Evolutionary conservation across 176 grass and related monocot species (phyloP), one percentile per base, ranked within the genome.

Genomic region (Thinopyrum elongatum): DNA sequence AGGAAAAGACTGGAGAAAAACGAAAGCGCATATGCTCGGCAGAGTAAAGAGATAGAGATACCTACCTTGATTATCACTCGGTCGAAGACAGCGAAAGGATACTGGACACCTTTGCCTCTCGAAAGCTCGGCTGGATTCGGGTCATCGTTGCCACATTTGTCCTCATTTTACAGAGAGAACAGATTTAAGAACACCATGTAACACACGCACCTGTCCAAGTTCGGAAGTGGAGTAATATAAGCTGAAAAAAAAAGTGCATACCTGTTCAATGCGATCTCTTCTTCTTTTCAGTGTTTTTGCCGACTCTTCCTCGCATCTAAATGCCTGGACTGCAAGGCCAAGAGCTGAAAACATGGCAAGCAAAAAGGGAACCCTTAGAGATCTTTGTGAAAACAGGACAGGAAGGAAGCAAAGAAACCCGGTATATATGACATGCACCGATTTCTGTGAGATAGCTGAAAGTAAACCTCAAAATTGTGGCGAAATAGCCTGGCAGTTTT

Each of bases 51-150:
- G 41, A 46, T 0, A 46, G 57, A 67, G 84, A 62, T 62, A 0
- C 59, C 59, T 92, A 91, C 95, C 95, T 97, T 97, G 82, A 97
- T 97, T 74, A 93, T 79, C 70, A 97, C 92, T n/a, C 67, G 70
- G 74, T 94, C 92, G 10, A 87, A 97, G 61, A 97, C 89, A 81
- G 92, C 67, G 82, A 97, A 94, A 69, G 90, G 95, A 70, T 94
- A 97, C 28, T 91, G 86, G n/a, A 92, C 87, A 22, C 92, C 90
- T 92, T 94, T 97, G 59, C 87, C 84, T 83, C 92, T 89, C 69
- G 69, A 91, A 74, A 91, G 23, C 13, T 97, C 90, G 26, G 78
- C 84, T 17, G 78, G 67, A 69, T 75, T 81, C 74, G 70, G 81
- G 84, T 94, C 95, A 70, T 92, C 81, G 41, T 92, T 84, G 77